Base-by-base conservation (phyloP, 2,329 filamentous ascomycete species). In the Aspergillus pseudoglaucus region DNA sequence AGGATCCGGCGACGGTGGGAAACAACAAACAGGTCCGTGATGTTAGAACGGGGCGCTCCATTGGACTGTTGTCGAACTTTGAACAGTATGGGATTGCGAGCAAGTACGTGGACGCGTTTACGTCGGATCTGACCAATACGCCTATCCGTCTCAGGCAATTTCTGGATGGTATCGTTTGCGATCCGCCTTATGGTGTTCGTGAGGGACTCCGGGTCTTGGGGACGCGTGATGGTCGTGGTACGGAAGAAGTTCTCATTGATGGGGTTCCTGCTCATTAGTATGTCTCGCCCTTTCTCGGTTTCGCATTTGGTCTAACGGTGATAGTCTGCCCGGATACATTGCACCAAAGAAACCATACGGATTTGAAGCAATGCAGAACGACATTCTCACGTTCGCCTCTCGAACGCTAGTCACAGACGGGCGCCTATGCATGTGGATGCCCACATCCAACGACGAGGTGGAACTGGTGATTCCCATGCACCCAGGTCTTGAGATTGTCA, bases 341-440 rank as follows among this genome's bases (percentile, higher is more conserved):
- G 85, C 90, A 0, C 91, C 93, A 0, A 97, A 95, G 67, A 85
- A 84, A 60, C 89, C 90, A 0, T 98, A 98, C 67, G 88, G 88
- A 57, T 97, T 98, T 65, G 76, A 87, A 35, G 85, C 88, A 5
- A 90, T 98, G 82, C 78, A 96, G 17, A 84, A 90, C 60, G 90
- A 97, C 64, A 89, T 98, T 45, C 78, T 97, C 5, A 78, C 83
- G 17, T 97, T 98, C 61, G 84, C 89, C 4, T 79, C 83, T 1
- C 75, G 80, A 10, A 88, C 84, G 1, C 75, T 98, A 1, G 87
- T 95, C 6, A 83, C 88, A 45, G 71, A 82, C 53, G 93, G 89
- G 0, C 78, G 93, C 23, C 67, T 98, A 8, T 88, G 87, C 6
- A 94, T 98, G 75, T 98, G 93, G 93, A 95, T 97, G 88, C 93